These are phyloP conservation scores for Groenewaldozyma auringiensis DNA, from an alignment of 1,139 yeast species.

Conservation along the genomic window DNA sequence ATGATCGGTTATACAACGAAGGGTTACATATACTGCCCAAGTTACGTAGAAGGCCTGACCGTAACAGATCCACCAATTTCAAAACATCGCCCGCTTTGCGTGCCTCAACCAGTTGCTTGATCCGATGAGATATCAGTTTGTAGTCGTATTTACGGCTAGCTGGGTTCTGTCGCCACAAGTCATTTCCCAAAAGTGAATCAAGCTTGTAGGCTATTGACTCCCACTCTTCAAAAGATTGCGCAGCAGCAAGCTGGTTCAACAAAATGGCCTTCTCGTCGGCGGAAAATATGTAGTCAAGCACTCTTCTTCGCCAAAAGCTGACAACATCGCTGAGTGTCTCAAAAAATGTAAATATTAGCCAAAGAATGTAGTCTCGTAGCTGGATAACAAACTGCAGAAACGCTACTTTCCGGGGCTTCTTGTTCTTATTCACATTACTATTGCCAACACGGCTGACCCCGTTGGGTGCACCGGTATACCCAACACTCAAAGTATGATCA, in stretches of 20 bases:
- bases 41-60: conserved; percentile 80
- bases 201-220: conserved; percentile 28
- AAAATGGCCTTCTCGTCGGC: conserved; percentile 18
- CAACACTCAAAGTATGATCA: background rate
- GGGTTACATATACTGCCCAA: conserved; percentile 87
- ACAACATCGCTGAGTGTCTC: conserved; percentile 22
- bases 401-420: background rate
- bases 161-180: conserved; percentile 60
- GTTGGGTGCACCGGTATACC: background rate
- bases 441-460: too few relatives aligned
- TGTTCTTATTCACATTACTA: too few relatives aligned
- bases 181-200: conserved; percentile 31
- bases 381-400: background rate
- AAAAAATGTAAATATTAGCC: conserved; percentile 21
- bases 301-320: conserved; percentile 23
- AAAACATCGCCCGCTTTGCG: conserved; percentile 51
- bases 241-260: conserved; percentile 19
- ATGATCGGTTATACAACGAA: conserved; percentile 69
- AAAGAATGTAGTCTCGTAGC: conserved; percentile 10
- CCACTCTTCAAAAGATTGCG: conserved; percentile 29
- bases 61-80: conserved; percentile 55
- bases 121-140: conserved; percentile 66
- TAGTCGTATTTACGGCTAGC: conserved; percentile 80
- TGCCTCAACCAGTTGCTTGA: conserved; percentile 55
- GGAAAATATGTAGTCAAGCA: conserved; percentile 15